These are phyloP conservation scores for Neltuma alba DNA, from an alignment of 306 rosid species.

Conservation along the genomic window DNA sequence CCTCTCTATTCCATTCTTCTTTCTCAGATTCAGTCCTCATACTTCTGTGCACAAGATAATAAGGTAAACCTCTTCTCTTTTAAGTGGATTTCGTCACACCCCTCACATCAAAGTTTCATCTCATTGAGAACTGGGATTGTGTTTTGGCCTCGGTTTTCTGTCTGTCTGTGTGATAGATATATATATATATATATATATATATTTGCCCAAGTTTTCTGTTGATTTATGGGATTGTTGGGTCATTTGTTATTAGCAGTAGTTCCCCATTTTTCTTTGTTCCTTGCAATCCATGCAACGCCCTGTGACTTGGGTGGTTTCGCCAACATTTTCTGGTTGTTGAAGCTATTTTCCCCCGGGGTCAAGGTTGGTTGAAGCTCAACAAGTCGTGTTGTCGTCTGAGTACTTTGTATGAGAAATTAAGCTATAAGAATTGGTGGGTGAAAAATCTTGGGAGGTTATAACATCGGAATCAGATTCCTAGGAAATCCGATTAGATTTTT, in stretches of 20 bases:
- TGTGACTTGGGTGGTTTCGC: neutral
- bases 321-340: neutral
- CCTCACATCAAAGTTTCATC: neutral
- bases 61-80: neutral
- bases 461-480: neutral
- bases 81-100: neutral
- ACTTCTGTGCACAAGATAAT: neutral
- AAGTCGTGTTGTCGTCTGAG: too few relatives aligned
- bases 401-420: too few relatives aligned
- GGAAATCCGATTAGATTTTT: neutral
- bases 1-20: neutral
- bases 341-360: too few relatives aligned
- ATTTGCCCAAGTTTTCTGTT: neutral
- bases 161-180: neutral
- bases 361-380: slow-evolving; percentile 5
- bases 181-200: neutral
- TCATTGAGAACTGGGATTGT: neutral
- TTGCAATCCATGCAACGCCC: neutral
- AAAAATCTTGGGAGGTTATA: neutral
- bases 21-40: neutral
- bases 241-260: neutral
- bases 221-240: neutral
- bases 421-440: too few relatives aligned
- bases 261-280: neutral
- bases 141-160: neutral